These are phyloP conservation scores for Ustilago curta DNA, from an alignment of 1,284 basidiomycete genomes.

Conservation along the genomic window DNA sequence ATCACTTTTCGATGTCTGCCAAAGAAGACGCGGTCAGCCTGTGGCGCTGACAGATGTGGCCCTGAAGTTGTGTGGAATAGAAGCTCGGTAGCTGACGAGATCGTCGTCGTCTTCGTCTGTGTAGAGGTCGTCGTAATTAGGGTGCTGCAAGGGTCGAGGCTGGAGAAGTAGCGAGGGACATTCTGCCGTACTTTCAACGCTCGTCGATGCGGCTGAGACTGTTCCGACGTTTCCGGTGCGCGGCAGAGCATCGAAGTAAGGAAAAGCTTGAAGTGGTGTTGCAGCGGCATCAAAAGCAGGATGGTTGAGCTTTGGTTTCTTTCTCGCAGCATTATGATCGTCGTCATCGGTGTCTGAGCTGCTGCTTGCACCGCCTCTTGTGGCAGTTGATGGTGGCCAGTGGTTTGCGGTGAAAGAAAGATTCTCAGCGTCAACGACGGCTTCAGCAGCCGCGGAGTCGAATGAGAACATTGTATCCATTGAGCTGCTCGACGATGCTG, in stretches of 20 bases:
- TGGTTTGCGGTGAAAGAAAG: background rate
- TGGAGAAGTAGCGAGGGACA: slow-evolving; percentile 19
- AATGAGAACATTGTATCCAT: slow-evolving; percentile 23
- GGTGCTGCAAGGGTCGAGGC: background rate
- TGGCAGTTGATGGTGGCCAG: background rate
- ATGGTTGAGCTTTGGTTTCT: background rate
- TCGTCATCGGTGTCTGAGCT: background rate
- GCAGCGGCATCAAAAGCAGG: background rate
- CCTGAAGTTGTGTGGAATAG: background rate
- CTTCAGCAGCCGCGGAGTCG: slow-evolving; percentile 11
- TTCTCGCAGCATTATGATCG: background rate
- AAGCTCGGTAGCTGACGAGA: slow-evolving; percentile 21
- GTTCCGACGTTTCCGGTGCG: background rate
- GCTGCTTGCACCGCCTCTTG: too few relatives aligned
- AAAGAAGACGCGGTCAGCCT: background rate
- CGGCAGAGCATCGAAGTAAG: background rate
- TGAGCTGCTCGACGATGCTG: slow-evolving; percentile 16
- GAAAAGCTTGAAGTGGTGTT: too few relatives aligned
- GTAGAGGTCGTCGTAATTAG: slow-evolving; percentile 24
- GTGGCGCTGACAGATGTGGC: background rate
- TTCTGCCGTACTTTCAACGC: background rate
- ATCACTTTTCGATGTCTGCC: background rate
- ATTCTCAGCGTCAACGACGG: background rate
- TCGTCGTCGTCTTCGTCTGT: slow-evolving; percentile 37
- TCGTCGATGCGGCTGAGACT: background rate